Evolutionary conservation across 1,139 yeast genomes (phyloP), one percentile per base, ranked within the genome.

Genomic region (Zygosaccharomyces pseudobailii): DNA sequence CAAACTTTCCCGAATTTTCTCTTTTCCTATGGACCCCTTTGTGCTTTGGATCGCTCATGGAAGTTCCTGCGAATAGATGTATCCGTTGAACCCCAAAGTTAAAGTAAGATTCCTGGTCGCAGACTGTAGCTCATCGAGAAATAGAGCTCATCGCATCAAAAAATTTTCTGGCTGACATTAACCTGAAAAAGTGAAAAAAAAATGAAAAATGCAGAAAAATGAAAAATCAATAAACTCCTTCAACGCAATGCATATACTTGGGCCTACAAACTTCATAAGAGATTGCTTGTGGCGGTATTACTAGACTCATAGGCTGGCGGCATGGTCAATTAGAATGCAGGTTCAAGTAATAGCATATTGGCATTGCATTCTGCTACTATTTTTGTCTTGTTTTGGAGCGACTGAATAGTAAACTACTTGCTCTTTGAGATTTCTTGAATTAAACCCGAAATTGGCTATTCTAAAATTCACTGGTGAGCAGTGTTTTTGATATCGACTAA

Each of bases 1-100:
- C 69, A 44, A 56, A 67, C 45, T 57, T 62, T 5, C 45, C 47
- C 36, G 50, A 55, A 36, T 60, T 62, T 10, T 55, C 58, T 52
- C 66, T 63, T 6, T 49, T 53, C 27, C 56, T 49, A 5, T 36
- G 43, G 27, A 27, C 31, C 22, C 32, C 48, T 28, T 35, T 43
- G 6, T 31, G 41, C 32, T 38, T 50, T 4, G 48, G 38, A 31
- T 47, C 31, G 28, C 41, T 36, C 47, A 48, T 50, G 28, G 22
- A 37, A 39, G 45, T 47, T 13, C 17, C 17, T 13, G 17, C 17
- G 17, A 13, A 13, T 13, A 13, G 17, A 13, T 13, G 2, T 13
- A 13, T 13, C 17, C 2, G 17, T 2, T 13, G 17, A 2, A 13
- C 1, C 2, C 2, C 17, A 13, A 13, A 13, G 17, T 13, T 13